Evolutionary conservation across 257 asterid genomes (phyloP).

Genomic region (Fraxinus quadrangulata): DNA sequence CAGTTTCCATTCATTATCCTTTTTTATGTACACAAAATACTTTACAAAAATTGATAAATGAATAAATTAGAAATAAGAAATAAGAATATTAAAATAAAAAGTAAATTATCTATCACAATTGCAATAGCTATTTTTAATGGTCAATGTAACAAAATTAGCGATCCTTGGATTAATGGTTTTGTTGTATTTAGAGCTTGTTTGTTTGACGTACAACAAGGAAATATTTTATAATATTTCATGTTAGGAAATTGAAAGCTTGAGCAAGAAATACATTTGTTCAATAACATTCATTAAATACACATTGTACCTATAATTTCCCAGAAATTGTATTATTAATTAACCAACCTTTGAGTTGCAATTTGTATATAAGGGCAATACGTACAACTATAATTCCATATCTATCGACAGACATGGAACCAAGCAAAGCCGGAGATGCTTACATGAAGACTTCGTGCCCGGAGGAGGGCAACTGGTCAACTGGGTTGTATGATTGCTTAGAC

Average conservation of each 20-base stretch:
- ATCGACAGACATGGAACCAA: slow-evolving; percentile 16
- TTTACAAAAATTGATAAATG: too few relatives aligned
- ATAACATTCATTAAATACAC: background rate
- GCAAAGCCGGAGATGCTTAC: background rate
- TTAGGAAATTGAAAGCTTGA: background rate
- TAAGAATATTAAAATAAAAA: too few relatives aligned
- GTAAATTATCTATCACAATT: too few relatives aligned
- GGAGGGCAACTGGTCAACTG: slow-evolving; percentile 14
- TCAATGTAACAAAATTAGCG: too few relatives aligned
- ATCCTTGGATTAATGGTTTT: too few relatives aligned
- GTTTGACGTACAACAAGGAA: too few relatives aligned
- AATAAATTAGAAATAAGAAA: too few relatives aligned
- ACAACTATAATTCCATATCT: background rate
- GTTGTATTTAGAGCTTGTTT: too few relatives aligned
- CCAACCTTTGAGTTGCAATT: background rate
- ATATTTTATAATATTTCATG: background rate
- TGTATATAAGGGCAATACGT: too few relatives aligned
- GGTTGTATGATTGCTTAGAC: slow-evolving; percentile 33
- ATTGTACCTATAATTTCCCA: background rate
- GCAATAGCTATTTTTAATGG: too few relatives aligned
- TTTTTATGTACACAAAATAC: too few relatives aligned
- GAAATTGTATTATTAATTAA: background rate
- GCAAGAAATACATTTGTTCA: background rate
- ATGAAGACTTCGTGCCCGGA: background rate
- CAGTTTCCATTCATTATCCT: too few relatives aligned